Evolutionary conservation across 2,329 filamentous ascomycete genomes (phyloP).

Genomic region (Fusarium denticulatum): DNA sequence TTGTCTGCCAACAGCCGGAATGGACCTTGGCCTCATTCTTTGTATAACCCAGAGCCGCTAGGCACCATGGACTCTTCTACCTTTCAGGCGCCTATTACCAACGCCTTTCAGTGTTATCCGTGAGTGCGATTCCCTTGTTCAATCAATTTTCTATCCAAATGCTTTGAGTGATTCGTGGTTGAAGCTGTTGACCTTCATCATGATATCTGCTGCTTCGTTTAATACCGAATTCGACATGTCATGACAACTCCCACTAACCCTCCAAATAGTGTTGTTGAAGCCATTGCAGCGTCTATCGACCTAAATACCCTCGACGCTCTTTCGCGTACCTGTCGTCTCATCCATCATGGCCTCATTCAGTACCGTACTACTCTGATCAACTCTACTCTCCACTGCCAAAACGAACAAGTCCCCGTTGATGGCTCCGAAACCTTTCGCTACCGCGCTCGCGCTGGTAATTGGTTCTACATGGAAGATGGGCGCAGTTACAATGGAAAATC

Average conservation of each 20-base stretch:
- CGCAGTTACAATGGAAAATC: constrained; percentile 71
- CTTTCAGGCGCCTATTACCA: constrained; percentile 40
- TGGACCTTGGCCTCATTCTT: constrained; percentile 44
- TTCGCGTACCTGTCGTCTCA: constrained; percentile 81
- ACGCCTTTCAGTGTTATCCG: constrained; percentile 44
- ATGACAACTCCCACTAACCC: constrained; percentile 29
- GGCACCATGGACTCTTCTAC: constrained; percentile 41
- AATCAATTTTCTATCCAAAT: neutral
- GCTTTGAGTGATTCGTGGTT: neutral
- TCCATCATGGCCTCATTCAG: constrained; percentile 80
- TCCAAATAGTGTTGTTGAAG: constrained; percentile 74
- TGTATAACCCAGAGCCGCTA: constrained; percentile 38
- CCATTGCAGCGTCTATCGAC: constrained; percentile 81
- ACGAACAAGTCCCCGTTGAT: constrained; percentile 69
- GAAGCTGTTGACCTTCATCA: constrained; percentile 5
- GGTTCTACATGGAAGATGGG: constrained; percentile 68
- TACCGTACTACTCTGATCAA: constrained; percentile 78
- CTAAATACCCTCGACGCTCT: constrained; percentile 88
- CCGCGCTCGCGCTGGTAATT: constrained; percentile 65
- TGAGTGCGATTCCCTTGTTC: constrained; percentile 28
- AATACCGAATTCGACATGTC: neutral
- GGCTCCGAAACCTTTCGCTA: constrained; percentile 67
- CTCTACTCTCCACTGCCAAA: constrained; percentile 81
- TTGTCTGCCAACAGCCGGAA: constrained; percentile 40
- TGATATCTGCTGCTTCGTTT: constrained; percentile 14